These are phyloP conservation scores for Debaryomycetaceae sp. DNA, from an alignment of 1,139 yeast species.

Conservation along the genomic window DNA sequence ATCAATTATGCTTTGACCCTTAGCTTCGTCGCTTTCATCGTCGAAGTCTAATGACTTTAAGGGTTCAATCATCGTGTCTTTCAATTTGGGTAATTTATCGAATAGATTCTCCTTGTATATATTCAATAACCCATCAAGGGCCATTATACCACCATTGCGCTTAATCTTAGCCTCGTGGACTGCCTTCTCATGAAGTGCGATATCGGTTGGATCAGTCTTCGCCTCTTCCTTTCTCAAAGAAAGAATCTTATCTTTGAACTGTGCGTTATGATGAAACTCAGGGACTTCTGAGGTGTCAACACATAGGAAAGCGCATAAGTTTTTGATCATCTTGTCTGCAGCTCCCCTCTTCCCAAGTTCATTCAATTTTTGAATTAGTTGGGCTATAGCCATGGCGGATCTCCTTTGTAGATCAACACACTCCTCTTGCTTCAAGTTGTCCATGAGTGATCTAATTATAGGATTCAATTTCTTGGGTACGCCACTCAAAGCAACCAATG, in stretches of 20 bases:
- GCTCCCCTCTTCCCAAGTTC: constrained; percentile 61
- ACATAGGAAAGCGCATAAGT: constrained; percentile 88
- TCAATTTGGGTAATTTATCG: constrained; percentile 62
- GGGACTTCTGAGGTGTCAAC: constrained; percentile 97
- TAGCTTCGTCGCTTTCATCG: constrained; percentile 40
- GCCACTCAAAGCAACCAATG: constrained; percentile 57
- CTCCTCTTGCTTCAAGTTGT: constrained; percentile 78
- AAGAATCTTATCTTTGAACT: constrained; percentile 54
- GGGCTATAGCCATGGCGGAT: constrained; percentile 67
- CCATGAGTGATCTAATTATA: constrained; percentile 87
- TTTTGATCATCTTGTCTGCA: constrained; percentile 84
- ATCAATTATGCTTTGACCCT: constrained; percentile 84
- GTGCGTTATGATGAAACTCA: constrained; percentile 71
- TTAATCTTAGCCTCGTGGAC: constrained; percentile 75
- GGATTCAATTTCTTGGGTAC: constrained; percentile 88
- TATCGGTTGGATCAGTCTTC: constrained; percentile 63
- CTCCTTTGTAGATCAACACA: constrained; percentile 63
- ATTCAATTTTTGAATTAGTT: constrained; percentile 57
- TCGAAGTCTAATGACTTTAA: constrained; percentile 38
- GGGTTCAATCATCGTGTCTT: constrained; percentile 66
- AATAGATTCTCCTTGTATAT: constrained; percentile 56
- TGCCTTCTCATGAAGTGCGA: constrained; percentile 58
- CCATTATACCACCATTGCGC: constrained; percentile 75
- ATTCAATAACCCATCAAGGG: constrained; percentile 56
- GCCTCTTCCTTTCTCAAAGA: constrained; percentile 82